Evolutionary conservation across 163 green algal species (phyloP).

Genomic region (Chlamydomonas reinhardtii): DNA sequence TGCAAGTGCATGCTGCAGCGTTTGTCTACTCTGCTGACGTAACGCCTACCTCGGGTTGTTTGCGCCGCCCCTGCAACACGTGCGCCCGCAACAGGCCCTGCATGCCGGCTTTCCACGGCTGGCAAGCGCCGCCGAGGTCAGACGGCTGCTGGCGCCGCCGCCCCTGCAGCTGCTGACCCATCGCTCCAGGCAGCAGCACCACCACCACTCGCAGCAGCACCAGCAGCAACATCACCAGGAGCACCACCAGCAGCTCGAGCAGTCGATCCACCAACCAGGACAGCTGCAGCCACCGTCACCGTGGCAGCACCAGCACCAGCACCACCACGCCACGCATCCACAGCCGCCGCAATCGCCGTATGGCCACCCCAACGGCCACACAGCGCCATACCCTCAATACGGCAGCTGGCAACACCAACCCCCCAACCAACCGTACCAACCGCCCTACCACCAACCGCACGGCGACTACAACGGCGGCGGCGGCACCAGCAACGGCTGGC

Average conservation of each 20-base stretch:
- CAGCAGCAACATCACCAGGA: neutral
- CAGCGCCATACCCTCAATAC: too few species aligned
- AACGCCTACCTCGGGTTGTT: too few species aligned
- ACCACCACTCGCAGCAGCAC: neutral
- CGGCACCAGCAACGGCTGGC: neutral
- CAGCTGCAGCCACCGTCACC: too few species aligned
- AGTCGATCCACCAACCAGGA: too few species aligned
- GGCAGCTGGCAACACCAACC: too few species aligned
- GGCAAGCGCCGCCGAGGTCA: neutral
- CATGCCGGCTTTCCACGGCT: neutral
- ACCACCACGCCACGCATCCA: neutral
- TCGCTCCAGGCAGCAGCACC: neutral
- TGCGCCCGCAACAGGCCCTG: neutral
- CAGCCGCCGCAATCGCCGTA: neutral
- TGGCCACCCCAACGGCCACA: too few species aligned
- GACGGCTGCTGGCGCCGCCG: neutral
- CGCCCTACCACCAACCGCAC: too few species aligned
- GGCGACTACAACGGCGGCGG: neutral
- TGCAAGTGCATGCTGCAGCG: too few species aligned
- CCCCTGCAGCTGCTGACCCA: neutral
- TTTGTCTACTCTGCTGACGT: too few species aligned
- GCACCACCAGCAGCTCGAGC: slow-evolving; percentile 9
- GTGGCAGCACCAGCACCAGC: neutral
- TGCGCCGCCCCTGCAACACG: too few species aligned
- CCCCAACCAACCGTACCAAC: too few species aligned